Evolutionary conservation across 257 asterid species (phyloP), one percentile per base, ranked within the genome.

Genomic region (Solanum sitiens): DNA sequence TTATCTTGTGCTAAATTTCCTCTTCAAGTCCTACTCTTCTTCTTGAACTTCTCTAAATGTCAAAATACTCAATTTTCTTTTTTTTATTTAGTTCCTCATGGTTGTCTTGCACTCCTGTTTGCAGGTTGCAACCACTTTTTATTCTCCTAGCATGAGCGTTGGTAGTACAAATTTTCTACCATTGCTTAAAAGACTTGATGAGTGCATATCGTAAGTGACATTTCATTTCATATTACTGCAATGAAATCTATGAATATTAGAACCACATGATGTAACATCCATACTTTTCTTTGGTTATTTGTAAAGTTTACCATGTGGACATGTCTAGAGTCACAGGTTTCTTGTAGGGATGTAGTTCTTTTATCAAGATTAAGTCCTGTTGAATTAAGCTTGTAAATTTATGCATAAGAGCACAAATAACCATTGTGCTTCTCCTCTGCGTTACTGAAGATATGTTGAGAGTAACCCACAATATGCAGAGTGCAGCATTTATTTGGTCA

Each of bases 401-500:
- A 16, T 47, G 47, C 63, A 20, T 88, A 79, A 74, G 44, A 80
- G 72, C 87, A 61, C 32, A 3, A 39, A 59, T 63, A 77, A 37
- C 53, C 67, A 35, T 83, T 75, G 25, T 88, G 86, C 30, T 87
- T 74, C 37, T 87, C 53, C 21, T 90, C 77, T 87, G 71, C 32
- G 40, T 91, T 89, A 39, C 53, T 88, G 88, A 88, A 97, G 99
- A 90, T 97, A 97, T 94, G 98, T 96, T 75, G 99, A 97, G 92
- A 92, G 95, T 91, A 97, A 97, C 89, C 99, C 98, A 77, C 99
- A 97, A 89, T 97, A 96, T 92, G 98, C 99, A 72, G 99, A 97
- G 92, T 95, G 99, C 96, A 94, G 92, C 90, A 97, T 97, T 86
- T 97, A 97, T 95, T 93, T 95, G 92, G 99, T 97, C 92, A 97